Evolutionary conservation across 2,329 filamentous ascomycete species (phyloP), one percentile per base, ranked within the genome.

Genomic region (Fusarium papillatum): DNA sequence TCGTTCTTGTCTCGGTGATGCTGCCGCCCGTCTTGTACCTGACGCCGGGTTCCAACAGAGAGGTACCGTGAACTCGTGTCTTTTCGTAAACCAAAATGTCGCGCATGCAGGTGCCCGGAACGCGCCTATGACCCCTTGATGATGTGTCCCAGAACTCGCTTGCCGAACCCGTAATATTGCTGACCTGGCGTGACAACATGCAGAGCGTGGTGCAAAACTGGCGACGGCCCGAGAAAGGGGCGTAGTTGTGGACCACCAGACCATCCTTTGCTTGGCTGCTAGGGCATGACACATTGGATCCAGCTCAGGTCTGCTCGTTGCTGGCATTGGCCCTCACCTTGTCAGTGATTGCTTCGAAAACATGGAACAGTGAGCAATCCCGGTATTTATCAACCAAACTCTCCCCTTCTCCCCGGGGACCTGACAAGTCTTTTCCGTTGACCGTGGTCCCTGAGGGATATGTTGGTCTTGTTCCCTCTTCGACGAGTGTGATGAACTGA

Each of bases 401-500:
- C 24, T 71, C 67, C 69, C 71, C 63, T 65, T 75, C 39, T 17
- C 41, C 34, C 39, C 34, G 48, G 43, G 64, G 39, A 34, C 62
- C 53, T 65, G 87, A 87, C 39, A 92, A 85, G 69, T 91, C 88
- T 69, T 87, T 83, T 2, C 92, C 92, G 71, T 90, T 87, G 34
- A 94, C 85, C 36, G 87, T 80, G 2, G 93, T 95, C 2, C 94
- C 94, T 69, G 89, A 86, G 0, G 94, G 94, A 81, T 96, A 95
- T 19, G 86, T 86, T 17, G 94, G 94, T 74, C 87, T 84, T 70
- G 83, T 86, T 17, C 88, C 90, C 71, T 95, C 95, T 83, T 98
- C 96, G 50, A 99, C 91, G 80, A 99, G 85, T 76, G 93, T 90
- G 59, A 97, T 94, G 82, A 98, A 98, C 80, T 96, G 95, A 24